Evolutionary conservation across 176 grass and related monocot species (phyloP), one percentile per base, ranked within the genome.

Genomic region (Bolboschoenus planiculmis): DNA sequence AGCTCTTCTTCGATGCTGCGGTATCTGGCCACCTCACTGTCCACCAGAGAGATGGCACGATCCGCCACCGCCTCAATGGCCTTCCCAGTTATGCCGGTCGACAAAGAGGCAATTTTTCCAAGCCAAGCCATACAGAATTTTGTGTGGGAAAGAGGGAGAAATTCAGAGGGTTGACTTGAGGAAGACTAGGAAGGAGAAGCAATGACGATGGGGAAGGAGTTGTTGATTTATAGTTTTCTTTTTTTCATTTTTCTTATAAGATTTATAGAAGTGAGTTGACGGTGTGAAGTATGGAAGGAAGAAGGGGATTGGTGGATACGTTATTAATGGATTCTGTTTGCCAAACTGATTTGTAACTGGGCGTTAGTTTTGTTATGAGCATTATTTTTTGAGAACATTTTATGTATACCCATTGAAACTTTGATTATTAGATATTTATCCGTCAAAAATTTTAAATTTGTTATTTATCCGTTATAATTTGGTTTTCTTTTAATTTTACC

Each of bases 1-100:
- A 87, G 56, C 55, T 86, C 86, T 11, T 84, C 80, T 59, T 90
- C 75, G 51, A 93, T 24, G 60, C 67, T 89, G 27, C 56, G 55
- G 26, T 77, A 46, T 1, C 53, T 11, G 16, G 79, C 6, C 40
- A 76, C 71, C n/a, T 76, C 71, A 5, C n/a, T 76, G 20, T 76
- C 77, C 7, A 37, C 26, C 2, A 79, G 29, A 79, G 77, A 79
- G 15, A 31, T 1, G 14, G 16, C 54, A 2, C 50, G 11, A 37
- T 79, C 77, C 4, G 24, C 10, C 4, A 57, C 48, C 10, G 29
- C 34, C 77, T 79, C 77, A 9, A 79, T 20, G 15, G 16, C 27
- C 73, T 79, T 56, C 24, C 16, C 48, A 4, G 51, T 15, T 31
- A 55, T 11, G 27, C 16, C 29, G 4, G 29, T 3, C 23, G 24